phyloP scores from a whole-genome alignment of 1,284 basidiomycete species.

The Cronartium quercuum region DNA sequence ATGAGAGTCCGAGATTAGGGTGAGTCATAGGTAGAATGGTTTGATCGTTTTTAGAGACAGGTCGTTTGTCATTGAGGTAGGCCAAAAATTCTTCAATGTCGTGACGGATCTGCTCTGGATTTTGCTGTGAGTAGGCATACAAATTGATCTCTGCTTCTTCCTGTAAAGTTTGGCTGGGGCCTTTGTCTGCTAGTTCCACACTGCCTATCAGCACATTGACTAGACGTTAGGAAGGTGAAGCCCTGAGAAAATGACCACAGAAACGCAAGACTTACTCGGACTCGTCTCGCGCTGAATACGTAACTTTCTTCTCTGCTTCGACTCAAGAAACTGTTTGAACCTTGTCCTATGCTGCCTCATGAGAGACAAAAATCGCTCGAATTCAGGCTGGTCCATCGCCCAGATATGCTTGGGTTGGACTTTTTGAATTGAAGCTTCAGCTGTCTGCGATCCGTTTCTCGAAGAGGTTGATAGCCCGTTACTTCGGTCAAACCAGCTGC shows the following conservation, averaged over 20 bases:
- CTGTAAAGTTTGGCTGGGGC: too few species aligned
- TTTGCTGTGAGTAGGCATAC: constrained; percentile 32
- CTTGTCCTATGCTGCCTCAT: constrained; percentile 1
- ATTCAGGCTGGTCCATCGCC: constrained; percentile 37
- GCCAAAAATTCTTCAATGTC: constrained; percentile 36
- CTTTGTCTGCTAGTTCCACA: not conserved
- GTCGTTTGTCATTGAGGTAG: not conserved
- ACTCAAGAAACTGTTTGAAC: constrained; percentile 30
- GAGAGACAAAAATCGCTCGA: constrained; percentile 20
- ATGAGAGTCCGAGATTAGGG: constrained; percentile 35
- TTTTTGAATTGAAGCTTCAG: not conserved
- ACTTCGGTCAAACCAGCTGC: constrained; percentile 20
- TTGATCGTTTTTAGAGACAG: not conserved
- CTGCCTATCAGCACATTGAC: not conserved
- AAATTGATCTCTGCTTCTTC: constrained; percentile 13
- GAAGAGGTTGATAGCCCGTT: not conserved
- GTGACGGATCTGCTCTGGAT: constrained; percentile 31
- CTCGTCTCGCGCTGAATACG: not conserved
- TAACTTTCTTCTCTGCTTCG: constrained; percentile 16
- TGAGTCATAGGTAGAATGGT: constrained; percentile 28
- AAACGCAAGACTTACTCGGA: not conserved
- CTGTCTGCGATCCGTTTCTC: not conserved
- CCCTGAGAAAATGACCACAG: not conserved
- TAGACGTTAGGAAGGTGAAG: not conserved
- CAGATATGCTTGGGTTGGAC: constrained; percentile 34